A percentile compares a stretch with the other conserved stretches of the same genome.
These are phyloP conservation scores for Mycena sp. DNA, from an alignment of 1,284 basidiomycete genomes.

Conservation along the genomic window DNA sequence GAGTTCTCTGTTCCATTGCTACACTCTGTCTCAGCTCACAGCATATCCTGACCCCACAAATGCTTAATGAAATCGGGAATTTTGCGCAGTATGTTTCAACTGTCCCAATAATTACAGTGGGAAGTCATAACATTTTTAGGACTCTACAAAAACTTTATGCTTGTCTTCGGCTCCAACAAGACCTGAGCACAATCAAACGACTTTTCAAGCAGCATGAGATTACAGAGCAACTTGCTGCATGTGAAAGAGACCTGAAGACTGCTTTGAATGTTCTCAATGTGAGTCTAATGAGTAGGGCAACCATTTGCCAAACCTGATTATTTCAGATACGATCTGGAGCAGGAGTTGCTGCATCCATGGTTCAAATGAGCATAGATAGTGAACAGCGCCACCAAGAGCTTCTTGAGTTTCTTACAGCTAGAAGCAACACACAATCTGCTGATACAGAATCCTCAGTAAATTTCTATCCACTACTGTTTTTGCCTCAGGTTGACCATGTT, in stretches of 20 bases:
- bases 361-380: background rate
- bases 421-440: background rate
- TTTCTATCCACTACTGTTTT: too few species aligned
- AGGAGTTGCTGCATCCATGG: background rate
- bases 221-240: background rate
- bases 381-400: slow-evolving; percentile 1
- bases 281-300: background rate
- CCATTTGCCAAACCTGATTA: background rate
- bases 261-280: background rate
- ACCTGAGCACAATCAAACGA: background rate
- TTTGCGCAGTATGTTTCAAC: background rate
- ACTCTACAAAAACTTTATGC: background rate
- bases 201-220: slow-evolving; percentile 3
- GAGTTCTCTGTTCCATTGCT: background rate
- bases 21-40: background rate
- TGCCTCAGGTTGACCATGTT: too few species aligned
- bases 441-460: background rate
- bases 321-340: background rate
- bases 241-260: background rate
- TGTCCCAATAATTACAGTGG: background rate
- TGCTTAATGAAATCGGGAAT: background rate
- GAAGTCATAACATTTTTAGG: background rate
- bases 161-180: background rate
- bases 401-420: background rate
- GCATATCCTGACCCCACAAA: background rate